Evolutionary conservation across 2,329 filamentous ascomycete genomes (phyloP).

Genomic region (Podosphaera xanthii): DNA sequence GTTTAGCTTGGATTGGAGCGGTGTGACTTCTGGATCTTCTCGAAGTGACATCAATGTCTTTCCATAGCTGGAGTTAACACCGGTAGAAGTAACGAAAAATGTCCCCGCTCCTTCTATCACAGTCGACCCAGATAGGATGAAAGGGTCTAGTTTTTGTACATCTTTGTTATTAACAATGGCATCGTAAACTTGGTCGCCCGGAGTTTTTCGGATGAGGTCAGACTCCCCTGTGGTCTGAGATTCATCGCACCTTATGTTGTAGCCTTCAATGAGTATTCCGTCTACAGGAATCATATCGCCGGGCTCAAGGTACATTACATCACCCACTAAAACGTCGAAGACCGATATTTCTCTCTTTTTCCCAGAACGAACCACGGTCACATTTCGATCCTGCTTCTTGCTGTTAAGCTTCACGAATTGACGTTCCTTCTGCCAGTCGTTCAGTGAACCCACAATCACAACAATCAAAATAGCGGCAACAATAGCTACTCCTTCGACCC

Average conservation of each 20-base stretch:
- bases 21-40: slow-evolving; percentile 56
- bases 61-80: slow-evolving; percentile 51
- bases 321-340: slow-evolving; percentile 49
- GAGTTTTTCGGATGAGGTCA: slow-evolving; percentile 43
- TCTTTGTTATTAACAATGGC: slow-evolving; percentile 36
- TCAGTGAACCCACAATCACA: slow-evolving; percentile 52
- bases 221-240: slow-evolving; percentile 59
- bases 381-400: slow-evolving; percentile 52
- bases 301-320: slow-evolving; percentile 49
- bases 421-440: slow-evolving; percentile 64
- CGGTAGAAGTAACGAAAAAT: slow-evolving; percentile 53
- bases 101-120: slow-evolving; percentile 54
- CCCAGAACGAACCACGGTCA: slow-evolving; percentile 58
- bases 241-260: slow-evolving; percentile 47
- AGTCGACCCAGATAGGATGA: slow-evolving; percentile 60
- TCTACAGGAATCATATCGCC: slow-evolving; percentile 52
- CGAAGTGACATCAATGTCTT: slow-evolving; percentile 60
- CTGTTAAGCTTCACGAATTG: slow-evolving; percentile 62
- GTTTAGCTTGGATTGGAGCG: slow-evolving; percentile 57
- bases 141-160: slow-evolving; percentile 48
- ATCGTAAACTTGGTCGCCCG: slow-evolving; percentile 39
- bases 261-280: slow-evolving; percentile 43
- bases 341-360: slow-evolving; percentile 45
- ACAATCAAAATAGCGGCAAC: slow-evolving; percentile 56
- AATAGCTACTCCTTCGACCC: slow-evolving; percentile 66